Evolutionary conservation across 2,329 filamentous ascomycete species (phyloP).

Genomic region (Epichloe hybrida): DNA sequence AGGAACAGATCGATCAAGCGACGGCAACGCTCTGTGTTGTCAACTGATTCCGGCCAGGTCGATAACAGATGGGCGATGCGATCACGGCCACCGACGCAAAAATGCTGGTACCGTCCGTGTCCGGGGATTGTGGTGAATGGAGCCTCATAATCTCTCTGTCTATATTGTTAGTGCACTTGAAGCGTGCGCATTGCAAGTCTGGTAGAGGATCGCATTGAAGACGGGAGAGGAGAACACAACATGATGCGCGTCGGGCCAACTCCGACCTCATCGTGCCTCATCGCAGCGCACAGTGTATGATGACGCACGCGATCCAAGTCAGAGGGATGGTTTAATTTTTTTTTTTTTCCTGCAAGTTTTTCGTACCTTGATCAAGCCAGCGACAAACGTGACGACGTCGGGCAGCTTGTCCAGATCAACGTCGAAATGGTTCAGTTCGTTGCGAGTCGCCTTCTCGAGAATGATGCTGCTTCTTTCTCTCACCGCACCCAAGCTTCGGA

Average conservation of each 20-base stretch:
- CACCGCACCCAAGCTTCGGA: conserved; percentile 80
- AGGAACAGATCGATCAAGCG: conserved; percentile 67
- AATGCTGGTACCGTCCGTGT: conserved; percentile 79
- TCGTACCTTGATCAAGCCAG: conserved; percentile 85
- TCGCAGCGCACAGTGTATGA: neutral
- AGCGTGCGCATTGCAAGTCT: neutral
- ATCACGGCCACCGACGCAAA: conserved; percentile 65
- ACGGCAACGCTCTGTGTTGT: conserved; percentile 60
- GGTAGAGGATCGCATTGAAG: neutral
- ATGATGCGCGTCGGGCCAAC: neutral
- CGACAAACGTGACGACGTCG: conserved; percentile 74
- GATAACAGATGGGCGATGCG: conserved; percentile 57
- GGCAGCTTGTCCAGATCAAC: conserved; percentile 76
- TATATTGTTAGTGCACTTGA: neutral
- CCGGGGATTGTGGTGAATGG: conserved; percentile 56
- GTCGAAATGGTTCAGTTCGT: conserved; percentile 73
- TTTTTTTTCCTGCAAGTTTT: neutral
- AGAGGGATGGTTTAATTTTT: neutral
- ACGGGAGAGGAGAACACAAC: neutral
- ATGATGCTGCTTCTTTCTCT: conserved; percentile 65
- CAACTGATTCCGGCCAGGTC: conserved; percentile 54
- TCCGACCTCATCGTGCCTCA: neutral
- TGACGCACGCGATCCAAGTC: neutral
- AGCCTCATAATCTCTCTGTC: conserved; percentile 40
- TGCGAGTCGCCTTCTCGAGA: conserved; percentile 61